A percentile compares a stretch with the other conserved stretches of the same genome.
Evolutionary conservation across 202 grass and related monocot genomes (phyloP).

Genomic region (Carex sylvatica): DNA sequence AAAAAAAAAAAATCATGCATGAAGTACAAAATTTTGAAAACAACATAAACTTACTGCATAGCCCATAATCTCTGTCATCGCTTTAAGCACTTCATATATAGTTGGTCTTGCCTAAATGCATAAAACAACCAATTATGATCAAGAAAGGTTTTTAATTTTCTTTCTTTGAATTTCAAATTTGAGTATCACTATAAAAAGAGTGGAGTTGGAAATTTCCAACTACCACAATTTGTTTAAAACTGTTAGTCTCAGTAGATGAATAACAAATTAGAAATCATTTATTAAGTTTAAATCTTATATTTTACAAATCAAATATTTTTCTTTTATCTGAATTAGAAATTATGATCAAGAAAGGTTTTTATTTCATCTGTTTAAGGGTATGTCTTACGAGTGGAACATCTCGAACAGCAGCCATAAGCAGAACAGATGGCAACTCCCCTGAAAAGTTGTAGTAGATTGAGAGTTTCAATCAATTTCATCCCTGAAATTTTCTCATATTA

Average conservation of each 20-base stretch:
- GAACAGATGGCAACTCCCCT: conserved; percentile 85
- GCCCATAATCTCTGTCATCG: conserved; percentile 81
- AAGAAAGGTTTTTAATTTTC: not conserved
- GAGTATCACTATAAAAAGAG: not conserved
- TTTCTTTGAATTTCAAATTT: not conserved
- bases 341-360: no score
- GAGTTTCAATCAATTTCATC: conserved; percentile 22
- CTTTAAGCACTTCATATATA: conserved; percentile 85
- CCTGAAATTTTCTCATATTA: conserved; percentile 11
- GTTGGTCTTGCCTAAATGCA: conserved; percentile 67
- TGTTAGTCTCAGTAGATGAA: not conserved
- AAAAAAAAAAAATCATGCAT: not conserved
- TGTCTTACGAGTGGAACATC: conserved; percentile 87
- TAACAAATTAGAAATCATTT: not conserved
- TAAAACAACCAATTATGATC: conserved; percentile 15
- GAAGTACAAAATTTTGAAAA: not conserved
- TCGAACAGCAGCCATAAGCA: conserved; percentile 94
- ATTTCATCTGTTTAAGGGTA: not conserved
- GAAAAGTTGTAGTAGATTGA: conserved; percentile 15
- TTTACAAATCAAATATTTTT: not conserved
- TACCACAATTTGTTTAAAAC: not conserved
- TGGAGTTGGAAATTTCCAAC: not conserved
- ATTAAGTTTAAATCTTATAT: conserved; percentile 6
- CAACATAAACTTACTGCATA: conserved; percentile 52
- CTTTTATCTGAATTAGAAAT: no score